These are phyloP conservation scores for Sarocladium strictum DNA, from an alignment of 2,329 filamentous ascomycete genomes.

Conservation along the genomic window DNA sequence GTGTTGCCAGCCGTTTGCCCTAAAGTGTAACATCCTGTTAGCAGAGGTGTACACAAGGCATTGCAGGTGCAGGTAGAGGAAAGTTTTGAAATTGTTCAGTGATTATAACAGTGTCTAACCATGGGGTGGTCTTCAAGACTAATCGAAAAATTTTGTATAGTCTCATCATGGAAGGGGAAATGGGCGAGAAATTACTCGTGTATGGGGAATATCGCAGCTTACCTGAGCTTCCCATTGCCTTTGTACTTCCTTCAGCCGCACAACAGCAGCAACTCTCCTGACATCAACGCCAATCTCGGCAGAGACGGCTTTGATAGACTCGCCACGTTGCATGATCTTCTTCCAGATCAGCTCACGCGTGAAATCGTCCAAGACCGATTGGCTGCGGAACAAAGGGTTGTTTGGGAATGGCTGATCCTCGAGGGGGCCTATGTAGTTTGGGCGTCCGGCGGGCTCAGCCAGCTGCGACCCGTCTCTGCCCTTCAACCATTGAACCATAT, in stretches of 20 bases:
- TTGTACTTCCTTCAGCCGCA: slow-evolving; percentile 80
- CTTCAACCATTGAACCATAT: slow-evolving; percentile 34
- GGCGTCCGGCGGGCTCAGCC: slow-evolving; percentile 18
- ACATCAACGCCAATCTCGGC: slow-evolving; percentile 74
- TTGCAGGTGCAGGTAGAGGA: slow-evolving; percentile 7
- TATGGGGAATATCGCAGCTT: slow-evolving; percentile 32
- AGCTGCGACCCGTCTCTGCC: background rate
- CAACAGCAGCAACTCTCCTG: slow-evolving; percentile 76
- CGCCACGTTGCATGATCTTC: slow-evolving; percentile 57
- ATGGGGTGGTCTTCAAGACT: slow-evolving; percentile 97
- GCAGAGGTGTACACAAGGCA: background rate
- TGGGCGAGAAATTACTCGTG: slow-evolving; percentile 9
- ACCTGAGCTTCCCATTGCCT: slow-evolving; percentile 72
- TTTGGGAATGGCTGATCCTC: slow-evolving; percentile 61
- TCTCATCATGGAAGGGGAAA: slow-evolving; percentile 44
- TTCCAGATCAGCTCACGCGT: slow-evolving; percentile 69
- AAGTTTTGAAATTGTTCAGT: slow-evolving; percentile 16
- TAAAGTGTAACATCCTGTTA: slow-evolving; percentile 30
- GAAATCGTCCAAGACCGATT: slow-evolving; percentile 67
- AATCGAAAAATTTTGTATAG: slow-evolving; percentile 84
- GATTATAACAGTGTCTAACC: slow-evolving; percentile 62
- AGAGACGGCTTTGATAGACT: slow-evolving; percentile 70
- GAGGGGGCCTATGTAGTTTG: slow-evolving; percentile 32
- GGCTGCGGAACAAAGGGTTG: slow-evolving; percentile 65
- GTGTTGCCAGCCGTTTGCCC: slow-evolving; percentile 70